Conservation (phyloP, 1,139 yeast species). For the Nematodospora anomalae region DNA sequence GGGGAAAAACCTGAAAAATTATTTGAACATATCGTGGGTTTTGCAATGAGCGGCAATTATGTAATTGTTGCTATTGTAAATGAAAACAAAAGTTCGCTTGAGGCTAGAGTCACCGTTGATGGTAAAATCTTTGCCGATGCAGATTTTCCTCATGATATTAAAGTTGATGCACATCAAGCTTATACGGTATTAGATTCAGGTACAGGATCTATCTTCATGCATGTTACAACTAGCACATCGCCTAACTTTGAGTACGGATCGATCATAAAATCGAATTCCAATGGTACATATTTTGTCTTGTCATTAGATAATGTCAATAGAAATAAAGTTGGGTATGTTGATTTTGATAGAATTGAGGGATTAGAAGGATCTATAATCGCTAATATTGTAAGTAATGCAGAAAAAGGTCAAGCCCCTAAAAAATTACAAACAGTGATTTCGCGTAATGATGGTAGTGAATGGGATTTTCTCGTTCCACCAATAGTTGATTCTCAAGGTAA, state of each 20-base stretch:
- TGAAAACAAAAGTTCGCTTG: conserved; percentile 43
- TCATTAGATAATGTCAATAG: conserved; percentile 77
- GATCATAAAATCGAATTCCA: conserved; percentile 87
- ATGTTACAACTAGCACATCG: conserved; percentile 65
- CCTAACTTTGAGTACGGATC: conserved; percentile 68
- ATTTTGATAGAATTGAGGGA: conserved; percentile 81
- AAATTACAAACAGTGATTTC: conserved; percentile 70
- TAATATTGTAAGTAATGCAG: conserved; percentile 59
- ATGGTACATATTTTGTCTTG: conserved; percentile 87
- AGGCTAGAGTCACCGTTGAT: conserved; percentile 76
- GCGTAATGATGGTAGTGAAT: conserved; percentile 89
- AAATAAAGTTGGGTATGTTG: conserved; percentile 72
- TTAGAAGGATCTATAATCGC: conserved; percentile 85
- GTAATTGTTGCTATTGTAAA: conserved; percentile 76
- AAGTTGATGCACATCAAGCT: conserved; percentile 67
- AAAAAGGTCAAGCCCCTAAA: conserved; percentile 39
- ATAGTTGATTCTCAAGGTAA: conserved; percentile 60
- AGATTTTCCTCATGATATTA: conserved; percentile 69
- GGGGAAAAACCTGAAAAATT: conserved; percentile 20
- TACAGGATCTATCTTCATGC: conserved; percentile 76
- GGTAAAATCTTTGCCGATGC: conserved; percentile 82
- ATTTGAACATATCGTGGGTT: conserved; percentile 39
- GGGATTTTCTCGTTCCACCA: conserved; percentile 76
- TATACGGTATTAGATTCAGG: conserved; percentile 81
- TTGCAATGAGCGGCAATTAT: conserved; percentile 52